A percentile compares a stretch with the other conserved stretches of the same genome.
Evolutionary conservation across 805 yeast species (phyloP).

Genomic region (Candida pseudofarinosa): DNA sequence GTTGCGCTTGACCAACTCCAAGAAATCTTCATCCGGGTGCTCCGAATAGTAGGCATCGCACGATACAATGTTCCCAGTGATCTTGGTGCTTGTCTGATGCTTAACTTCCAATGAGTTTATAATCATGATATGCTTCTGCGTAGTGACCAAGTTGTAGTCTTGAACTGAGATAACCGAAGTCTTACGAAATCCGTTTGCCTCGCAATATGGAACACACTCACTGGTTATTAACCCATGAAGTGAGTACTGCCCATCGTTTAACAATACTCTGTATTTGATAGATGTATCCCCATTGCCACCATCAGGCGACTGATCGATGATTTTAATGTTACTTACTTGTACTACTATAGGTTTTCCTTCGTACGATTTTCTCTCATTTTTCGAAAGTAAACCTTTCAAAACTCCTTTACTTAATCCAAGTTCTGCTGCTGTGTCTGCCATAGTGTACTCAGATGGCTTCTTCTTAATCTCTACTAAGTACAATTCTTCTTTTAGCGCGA

Average conservation of each 20-base stretch:
- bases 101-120: conserved; percentile 45
- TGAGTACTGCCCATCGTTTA: conserved; percentile 36
- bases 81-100: conserved; percentile 32
- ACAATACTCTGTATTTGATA: conserved; percentile 30
- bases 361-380: conserved; percentile 17
- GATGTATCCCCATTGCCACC: conserved; percentile 15
- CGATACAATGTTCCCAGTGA: conserved; percentile 35
- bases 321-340: conserved; percentile 33
- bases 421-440: conserved; percentile 4
- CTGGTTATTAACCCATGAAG: conserved; percentile 38
- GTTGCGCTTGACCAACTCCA: conserved; percentile 14
- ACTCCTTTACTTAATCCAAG: conserved; percentile 22
- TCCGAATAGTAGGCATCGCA: conserved; percentile 56
- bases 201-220: conserved; percentile 39
- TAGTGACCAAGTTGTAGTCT: conserved; percentile 42
- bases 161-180: conserved; percentile 38
- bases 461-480: no score
- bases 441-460: background rate
- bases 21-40: conserved; percentile 53
- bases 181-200: conserved; percentile 42
- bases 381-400: conserved; percentile 23
- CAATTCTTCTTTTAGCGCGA: conserved; percentile 5
- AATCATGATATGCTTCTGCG: conserved; percentile 46
- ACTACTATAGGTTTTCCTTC: conserved; percentile 28
- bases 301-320: conserved; percentile 20